A percentile compares a stretch with the other conserved stretches of the same genome.
These are phyloP conservation scores for Fusarium phyllophilum DNA, from an alignment of 2,329 filamentous ascomycete species.

Conservation along the genomic window DNA sequence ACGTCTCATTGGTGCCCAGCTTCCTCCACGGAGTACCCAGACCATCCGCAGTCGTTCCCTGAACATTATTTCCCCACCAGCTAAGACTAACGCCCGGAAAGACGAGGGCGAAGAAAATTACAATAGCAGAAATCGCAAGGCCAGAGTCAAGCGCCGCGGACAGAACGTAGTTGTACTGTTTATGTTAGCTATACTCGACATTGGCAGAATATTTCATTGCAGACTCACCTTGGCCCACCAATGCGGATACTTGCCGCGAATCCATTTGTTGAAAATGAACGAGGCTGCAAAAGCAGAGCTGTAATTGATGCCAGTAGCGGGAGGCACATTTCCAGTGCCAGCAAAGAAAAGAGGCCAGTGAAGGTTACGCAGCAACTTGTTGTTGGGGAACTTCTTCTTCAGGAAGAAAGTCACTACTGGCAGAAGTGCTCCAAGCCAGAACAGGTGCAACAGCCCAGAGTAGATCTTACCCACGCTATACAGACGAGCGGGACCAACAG, in stretches of 20 bases:
- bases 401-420: background rate
- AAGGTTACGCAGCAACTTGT: background rate
- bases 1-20: background rate
- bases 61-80: slow-evolving; percentile 3
- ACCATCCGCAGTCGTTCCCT: background rate
- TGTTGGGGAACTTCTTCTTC: background rate
- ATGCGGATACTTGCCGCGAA: background rate
- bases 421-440: background rate
- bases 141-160: background rate
- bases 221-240: slow-evolving; percentile 7
- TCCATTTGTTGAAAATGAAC: slow-evolving; percentile 7
- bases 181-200: background rate
- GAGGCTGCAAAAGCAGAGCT: background rate
- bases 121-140: background rate
- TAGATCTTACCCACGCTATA: slow-evolving; percentile 3
- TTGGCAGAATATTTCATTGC: accelerated
- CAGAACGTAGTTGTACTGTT: background rate
- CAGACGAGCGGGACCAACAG: background rate
- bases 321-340: background rate
- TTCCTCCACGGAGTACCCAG: background rate
- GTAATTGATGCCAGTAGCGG: background rate
- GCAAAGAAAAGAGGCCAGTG: slow-evolving; percentile 12
- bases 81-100: background rate
- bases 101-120: background rate
- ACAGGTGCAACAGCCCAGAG: background rate